Percentiles rank a stretch among this genome's conserved stretches.
phyloP scores from a whole-genome alignment of 257 asterid genomes.

The Ballota nigra region DNA sequence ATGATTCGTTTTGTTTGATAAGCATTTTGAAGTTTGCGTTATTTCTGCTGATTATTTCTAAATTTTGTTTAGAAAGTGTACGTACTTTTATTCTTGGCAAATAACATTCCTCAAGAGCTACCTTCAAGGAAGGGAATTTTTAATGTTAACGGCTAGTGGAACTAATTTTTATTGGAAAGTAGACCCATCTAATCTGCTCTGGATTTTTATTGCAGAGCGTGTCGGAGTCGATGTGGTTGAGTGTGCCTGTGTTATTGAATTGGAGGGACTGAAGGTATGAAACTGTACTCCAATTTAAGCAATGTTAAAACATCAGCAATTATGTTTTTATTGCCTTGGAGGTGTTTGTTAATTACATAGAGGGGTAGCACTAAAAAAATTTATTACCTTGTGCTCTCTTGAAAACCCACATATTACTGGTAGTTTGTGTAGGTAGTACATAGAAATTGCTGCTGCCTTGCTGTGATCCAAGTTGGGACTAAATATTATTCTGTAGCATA shows the following conservation, averaged over 20 bases:
- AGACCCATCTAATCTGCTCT: constrained; percentile 20
- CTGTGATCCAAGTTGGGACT: background rate
- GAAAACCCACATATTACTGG: background rate
- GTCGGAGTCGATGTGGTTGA: constrained; percentile 76
- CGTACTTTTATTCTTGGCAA: background rate
- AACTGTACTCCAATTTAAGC: background rate
- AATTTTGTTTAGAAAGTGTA: background rate
- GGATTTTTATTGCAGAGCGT: constrained; percentile 62
- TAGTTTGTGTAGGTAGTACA: background rate
- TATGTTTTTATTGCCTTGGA: background rate
- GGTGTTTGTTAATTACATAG: background rate
- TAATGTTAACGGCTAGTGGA: background rate
- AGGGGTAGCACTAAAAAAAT: background rate
- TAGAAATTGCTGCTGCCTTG: background rate
- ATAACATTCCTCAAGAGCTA: background rate
- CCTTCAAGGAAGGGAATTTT: background rate
- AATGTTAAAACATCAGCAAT: background rate
- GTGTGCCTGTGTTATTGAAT: constrained; percentile 85
- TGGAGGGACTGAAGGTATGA: constrained; percentile 80
- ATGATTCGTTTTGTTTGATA: background rate
- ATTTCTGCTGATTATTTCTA: background rate
- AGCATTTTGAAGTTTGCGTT: background rate
- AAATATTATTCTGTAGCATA: background rate
- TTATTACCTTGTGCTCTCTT: background rate
- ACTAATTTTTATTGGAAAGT: background rate